Conservation (phyloP, 2,329 filamentous ascomycete genomes). For the Microdochium nivale region DNA sequence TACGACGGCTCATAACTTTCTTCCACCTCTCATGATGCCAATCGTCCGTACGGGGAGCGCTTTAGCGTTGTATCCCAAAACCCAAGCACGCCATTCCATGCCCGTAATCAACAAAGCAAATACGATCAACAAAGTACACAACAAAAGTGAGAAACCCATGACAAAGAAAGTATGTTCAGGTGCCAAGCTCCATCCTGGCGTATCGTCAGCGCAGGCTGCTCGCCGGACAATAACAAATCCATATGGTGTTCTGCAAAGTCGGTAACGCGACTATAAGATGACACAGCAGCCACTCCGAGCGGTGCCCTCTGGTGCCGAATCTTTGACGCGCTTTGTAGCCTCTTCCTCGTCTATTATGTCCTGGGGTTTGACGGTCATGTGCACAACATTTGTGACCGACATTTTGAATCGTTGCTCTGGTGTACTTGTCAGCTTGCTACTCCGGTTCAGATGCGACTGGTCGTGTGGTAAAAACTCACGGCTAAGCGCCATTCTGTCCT, state of each 20-base stretch:
- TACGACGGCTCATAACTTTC: background rate
- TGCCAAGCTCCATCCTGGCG: background rate
- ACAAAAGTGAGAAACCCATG: background rate
- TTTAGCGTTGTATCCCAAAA: background rate
- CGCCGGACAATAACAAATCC: background rate
- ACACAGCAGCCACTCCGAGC: conserved; percentile 21
- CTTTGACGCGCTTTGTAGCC: conserved; percentile 52
- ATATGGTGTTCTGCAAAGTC: background rate
- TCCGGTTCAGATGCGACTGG: background rate
- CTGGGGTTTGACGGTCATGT: conserved; percentile 71
- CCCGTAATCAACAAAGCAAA: background rate
- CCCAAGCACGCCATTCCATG: background rate
- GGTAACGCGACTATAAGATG: conserved; percentile 13
- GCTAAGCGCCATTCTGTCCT: conserved; percentile 77
- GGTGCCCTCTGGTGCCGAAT: conserved; percentile 11
- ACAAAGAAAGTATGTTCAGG: background rate
- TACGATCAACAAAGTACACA: background rate
- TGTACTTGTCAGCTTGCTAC: conserved; percentile 2
- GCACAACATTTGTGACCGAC: conserved; percentile 59
- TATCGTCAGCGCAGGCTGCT: background rate
- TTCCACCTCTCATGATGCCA: background rate
- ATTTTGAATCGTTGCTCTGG: conserved; percentile 59
- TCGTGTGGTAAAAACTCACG: conserved; percentile 45
- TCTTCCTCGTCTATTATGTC: conserved; percentile 64
- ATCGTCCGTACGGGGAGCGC: background rate